Evolutionary conservation across 2,329 filamentous ascomycete species (phyloP).

Genomic region (Tolypocladium ophioglossoides): DNA sequence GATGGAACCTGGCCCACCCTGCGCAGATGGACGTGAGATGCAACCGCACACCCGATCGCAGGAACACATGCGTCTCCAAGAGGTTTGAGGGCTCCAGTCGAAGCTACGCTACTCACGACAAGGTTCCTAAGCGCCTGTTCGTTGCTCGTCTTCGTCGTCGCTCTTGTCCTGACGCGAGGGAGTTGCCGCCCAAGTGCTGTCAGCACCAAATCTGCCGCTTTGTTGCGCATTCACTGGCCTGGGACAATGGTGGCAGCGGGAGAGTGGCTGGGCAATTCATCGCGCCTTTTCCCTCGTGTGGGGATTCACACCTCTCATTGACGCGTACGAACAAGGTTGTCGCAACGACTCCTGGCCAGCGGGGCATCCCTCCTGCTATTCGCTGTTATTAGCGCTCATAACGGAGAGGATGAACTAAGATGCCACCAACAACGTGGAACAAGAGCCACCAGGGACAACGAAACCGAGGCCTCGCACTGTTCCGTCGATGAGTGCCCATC

Average conservation of each 20-base stretch:
- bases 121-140: not conserved
- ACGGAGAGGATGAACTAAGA: not conserved
- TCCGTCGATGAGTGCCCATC: not conserved
- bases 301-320: not conserved
- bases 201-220: not conserved
- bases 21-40: not conserved
- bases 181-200: too few species aligned
- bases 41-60: not conserved
- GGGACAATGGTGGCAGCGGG: too few species aligned
- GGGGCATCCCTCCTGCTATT: not conserved
- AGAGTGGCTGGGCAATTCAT: too few species aligned
- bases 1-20: not conserved
- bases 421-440: not conserved
- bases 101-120: not conserved
- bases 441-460: not conserved
- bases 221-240: not conserved
- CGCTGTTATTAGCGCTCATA: not conserved
- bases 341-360: not conserved
- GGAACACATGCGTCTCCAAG: not conserved
- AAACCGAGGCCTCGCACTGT: not conserved
- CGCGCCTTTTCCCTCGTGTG: too few species aligned
- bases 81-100: not conserved
- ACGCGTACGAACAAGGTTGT: not conserved
- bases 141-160: too few species aligned
- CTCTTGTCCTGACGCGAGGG: too few species aligned